Conservation (phyloP, 768 basidiomycete species). For the Gymnopilus dilepis region DNA sequence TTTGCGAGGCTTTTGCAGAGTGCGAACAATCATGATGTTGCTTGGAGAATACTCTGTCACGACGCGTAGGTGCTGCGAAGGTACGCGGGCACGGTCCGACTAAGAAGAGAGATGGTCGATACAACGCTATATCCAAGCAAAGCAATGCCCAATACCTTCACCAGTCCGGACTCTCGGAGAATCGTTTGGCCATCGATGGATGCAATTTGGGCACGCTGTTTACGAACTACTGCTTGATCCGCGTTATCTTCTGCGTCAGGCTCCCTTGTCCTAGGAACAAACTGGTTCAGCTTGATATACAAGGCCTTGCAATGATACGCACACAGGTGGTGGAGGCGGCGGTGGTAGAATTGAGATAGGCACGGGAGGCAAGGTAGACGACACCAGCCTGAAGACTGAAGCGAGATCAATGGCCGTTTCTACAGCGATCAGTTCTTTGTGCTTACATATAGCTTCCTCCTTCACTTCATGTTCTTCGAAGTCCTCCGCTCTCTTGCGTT, state of each 20-base stretch:
- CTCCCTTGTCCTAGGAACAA: constrained; percentile 43
- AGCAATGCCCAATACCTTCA: constrained; percentile 9
- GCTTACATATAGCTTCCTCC: constrained; percentile 26
- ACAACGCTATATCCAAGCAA: background rate
- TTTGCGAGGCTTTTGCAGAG: constrained; percentile 36
- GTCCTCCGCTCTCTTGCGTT: constrained; percentile 10
- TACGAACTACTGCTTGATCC: constrained; percentile 47
- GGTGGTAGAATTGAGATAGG: constrained; percentile 49
- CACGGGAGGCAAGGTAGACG: constrained; percentile 40
- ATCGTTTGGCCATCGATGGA: constrained; percentile 45
- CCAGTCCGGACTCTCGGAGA: constrained; percentile 26
- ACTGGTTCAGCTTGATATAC: background rate
- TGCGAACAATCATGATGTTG: constrained; percentile 35
- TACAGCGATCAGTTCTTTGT: constrained; percentile 3
- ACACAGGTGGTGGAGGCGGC: constrained; percentile 47
- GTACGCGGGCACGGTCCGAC: too few relatives aligned
- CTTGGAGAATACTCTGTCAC: constrained; percentile 20
- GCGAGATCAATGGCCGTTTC: background rate
- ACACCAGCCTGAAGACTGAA: constrained; percentile 57
- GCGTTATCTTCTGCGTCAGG: constrained; percentile 56
- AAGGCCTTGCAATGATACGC: constrained; percentile 15
- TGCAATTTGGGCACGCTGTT: constrained; percentile 40
- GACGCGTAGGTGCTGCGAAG: background rate
- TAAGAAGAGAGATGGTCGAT: too few relatives aligned
- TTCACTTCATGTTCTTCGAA: background rate